Percentiles rank a stretch among this genome's conserved stretches.
Conservation (phyloP, 768 basidiomycete genomes). For the Tulasnella sp. region DNA sequence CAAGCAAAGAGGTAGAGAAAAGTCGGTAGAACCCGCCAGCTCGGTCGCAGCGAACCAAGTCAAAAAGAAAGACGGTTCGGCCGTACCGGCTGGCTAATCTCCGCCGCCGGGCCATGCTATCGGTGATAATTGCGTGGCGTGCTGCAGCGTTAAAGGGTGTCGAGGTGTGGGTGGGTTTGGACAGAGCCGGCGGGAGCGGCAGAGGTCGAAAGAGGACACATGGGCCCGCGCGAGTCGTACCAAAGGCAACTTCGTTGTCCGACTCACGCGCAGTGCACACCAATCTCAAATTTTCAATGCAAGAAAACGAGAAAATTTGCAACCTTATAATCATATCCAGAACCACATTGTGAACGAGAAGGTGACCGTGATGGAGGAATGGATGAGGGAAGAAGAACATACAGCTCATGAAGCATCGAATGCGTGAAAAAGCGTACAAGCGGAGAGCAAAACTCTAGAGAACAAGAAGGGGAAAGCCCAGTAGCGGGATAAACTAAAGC, state of each 20-base stretch:
- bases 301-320: background rate
- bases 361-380: background rate
- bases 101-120: background rate
- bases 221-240: background rate
- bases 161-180: background rate
- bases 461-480: background rate
- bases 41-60: background rate
- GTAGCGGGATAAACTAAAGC: background rate
- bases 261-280: background rate
- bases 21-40: background rate
- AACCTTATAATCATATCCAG: conserved; percentile 3
- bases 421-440: background rate
- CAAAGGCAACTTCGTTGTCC: background rate
- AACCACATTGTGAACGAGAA: background rate
- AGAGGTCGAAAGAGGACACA: background rate
- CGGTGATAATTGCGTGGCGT: background rate
- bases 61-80: background rate
- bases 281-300: background rate
- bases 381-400: background rate
- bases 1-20: background rate
- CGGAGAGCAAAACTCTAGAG: background rate
- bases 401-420: background rate
- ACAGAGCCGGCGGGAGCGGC: background rate
- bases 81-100: background rate
- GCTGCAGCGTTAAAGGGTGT: background rate